phyloP scores from a whole-genome alignment of 163 green algal genomes.

The Scenedesmus sp. region DNA sequence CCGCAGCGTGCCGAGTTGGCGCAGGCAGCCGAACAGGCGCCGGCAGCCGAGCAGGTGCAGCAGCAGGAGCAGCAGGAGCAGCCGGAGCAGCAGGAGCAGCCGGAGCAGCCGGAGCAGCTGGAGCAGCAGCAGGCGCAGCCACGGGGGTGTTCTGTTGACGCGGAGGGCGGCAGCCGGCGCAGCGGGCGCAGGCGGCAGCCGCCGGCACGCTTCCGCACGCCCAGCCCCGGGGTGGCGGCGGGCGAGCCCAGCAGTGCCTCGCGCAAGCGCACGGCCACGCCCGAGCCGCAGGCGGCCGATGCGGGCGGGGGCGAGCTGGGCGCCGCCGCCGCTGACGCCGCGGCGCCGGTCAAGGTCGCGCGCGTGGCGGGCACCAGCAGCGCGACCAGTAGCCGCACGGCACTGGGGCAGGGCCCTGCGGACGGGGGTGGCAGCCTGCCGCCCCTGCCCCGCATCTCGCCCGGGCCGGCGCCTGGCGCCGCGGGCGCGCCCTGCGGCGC shows the following conservation, averaged over 20 bases:
- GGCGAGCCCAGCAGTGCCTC: not conserved
- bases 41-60: not conserved
- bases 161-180: not conserved
- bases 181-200: constrained; percentile 34
- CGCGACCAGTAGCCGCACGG: not conserved
- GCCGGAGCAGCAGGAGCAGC: not conserved
- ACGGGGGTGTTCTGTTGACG: no score
- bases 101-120: constrained; percentile 14
- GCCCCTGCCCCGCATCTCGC: no score
- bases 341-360: not conserved
- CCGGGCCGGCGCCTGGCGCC: no score
- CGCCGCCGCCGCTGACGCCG: not conserved
- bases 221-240: not conserved
- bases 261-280: not conserved
- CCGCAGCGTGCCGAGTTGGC: not conserved
- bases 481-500: not conserved
- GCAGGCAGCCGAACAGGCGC: not conserved
- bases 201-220: constrained; percentile 16
- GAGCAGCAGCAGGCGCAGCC: constrained; percentile 28
- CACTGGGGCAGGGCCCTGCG: not conserved
- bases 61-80: constrained; percentile 1
- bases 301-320: not conserved
- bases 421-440: no score
- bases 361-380: constrained; percentile 31
- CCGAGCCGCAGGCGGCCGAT: constrained; percentile 3